Percentiles rank a stretch among this genome's conserved stretches.
phyloP scores from a whole-genome alignment of 306 rosid species.

The Inga laurina region DNA sequence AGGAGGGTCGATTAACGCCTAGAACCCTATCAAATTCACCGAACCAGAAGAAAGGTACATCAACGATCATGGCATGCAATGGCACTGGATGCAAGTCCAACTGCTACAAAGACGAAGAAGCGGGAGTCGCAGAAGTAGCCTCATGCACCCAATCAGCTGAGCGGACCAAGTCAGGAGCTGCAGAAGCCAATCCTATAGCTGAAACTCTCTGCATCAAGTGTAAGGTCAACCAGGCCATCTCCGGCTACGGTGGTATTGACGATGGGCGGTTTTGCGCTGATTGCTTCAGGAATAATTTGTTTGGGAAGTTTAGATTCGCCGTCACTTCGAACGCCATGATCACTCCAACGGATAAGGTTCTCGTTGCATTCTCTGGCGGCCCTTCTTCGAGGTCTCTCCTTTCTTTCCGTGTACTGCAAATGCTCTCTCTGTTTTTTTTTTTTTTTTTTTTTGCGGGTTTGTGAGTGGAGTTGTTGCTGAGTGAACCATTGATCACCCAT shows the following conservation, averaged over 20 bases:
- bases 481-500: not conserved
- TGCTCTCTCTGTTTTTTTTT: not conserved
- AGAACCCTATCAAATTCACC: not conserved
- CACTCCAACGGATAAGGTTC: constrained; percentile 79
- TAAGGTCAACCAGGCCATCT: constrained; percentile 65
- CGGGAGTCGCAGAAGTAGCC: not conserved
- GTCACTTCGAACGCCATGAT: constrained; percentile 88
- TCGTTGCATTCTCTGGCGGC: constrained; percentile 97
- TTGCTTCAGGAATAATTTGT: constrained; percentile 73
- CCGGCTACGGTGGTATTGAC: constrained; percentile 54
- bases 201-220: constrained; percentile 68
- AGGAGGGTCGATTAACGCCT: no score
- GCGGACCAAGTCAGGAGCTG: not conserved
- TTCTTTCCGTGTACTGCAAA: not conserved
- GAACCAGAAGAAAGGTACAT: not conserved
- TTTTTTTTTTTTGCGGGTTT: no score
- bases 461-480: not conserved
- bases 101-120: constrained; percentile 61
- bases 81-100: constrained; percentile 56
- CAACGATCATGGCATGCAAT: constrained; percentile 73
- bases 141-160: not conserved
- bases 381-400: constrained; percentile 74
- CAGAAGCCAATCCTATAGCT: constrained; percentile 27
- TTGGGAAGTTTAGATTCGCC: constrained; percentile 81
- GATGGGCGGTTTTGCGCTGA: constrained; percentile 73